Percentiles rank a stretch among this genome's conserved stretches.
phyloP scores from a whole-genome alignment of 75 land plant genomes.

The Cupressus sempervirens region DNA sequence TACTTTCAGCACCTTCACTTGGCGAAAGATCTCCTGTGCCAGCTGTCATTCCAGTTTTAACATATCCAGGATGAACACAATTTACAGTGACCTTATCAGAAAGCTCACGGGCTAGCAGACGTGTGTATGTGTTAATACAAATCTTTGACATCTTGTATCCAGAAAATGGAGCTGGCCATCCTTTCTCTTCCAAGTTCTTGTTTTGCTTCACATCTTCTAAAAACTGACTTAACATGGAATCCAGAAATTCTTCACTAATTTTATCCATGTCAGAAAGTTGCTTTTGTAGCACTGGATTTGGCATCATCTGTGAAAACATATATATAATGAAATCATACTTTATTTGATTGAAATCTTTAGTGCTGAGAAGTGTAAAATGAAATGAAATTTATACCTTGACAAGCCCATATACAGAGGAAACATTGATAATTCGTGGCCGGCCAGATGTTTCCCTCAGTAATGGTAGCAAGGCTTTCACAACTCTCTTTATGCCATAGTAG shows the following conservation, averaged over 20 bases:
- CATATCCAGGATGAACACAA: slow-evolving; percentile 28
- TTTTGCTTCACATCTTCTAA: neutral
- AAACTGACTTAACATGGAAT: neutral
- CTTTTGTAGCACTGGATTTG: neutral
- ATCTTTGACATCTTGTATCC: slow-evolving; percentile 20
- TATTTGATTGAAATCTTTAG: neutral
- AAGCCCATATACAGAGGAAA: neutral
- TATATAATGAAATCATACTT: neutral
- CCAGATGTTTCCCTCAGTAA: neutral
- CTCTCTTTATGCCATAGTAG: neutral
- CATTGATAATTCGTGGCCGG: neutral
- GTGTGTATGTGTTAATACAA: slow-evolving; percentile 13
- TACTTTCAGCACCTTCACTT: neutral
- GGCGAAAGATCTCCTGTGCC: neutral
- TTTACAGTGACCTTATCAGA: slow-evolving; percentile 20
- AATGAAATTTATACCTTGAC: neutral
- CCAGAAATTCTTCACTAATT: neutral
- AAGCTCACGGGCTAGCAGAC: slow-evolving; percentile 3
- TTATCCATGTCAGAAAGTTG: neutral
- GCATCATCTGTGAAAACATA: neutral
- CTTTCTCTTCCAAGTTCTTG: neutral
- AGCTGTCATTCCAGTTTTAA: slow-evolving; percentile 16
- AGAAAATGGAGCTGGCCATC: neutral
- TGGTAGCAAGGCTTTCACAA: neutral
- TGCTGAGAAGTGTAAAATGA: neutral